phyloP scores from a whole-genome alignment of 2,329 filamentous ascomycete species.

The Colletotrichum sp. region DNA sequence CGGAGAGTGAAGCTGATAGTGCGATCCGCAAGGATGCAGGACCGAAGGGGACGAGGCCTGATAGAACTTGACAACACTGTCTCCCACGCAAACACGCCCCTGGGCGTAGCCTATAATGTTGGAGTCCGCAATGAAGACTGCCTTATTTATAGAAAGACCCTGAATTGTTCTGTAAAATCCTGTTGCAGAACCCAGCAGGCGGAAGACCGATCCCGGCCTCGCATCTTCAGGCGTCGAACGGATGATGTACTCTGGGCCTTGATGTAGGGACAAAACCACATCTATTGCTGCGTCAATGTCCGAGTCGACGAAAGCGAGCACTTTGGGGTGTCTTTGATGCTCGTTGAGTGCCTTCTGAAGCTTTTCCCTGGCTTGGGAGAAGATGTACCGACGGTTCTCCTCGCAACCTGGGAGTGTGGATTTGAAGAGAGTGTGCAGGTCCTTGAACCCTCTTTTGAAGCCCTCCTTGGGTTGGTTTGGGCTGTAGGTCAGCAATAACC shows the following conservation, averaged over 20 bases:
- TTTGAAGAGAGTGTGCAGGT: not conserved
- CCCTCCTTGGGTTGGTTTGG: not conserved
- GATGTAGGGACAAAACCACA: not conserved
- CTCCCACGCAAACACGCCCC: not conserved
- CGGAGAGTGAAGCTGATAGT: not conserved
- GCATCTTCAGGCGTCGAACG: not conserved
- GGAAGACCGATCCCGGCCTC: not conserved
- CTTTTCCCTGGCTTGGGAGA: not conserved
- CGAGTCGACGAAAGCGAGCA: rapidly evolving
- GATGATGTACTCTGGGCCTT: not conserved
- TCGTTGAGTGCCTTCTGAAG: not conserved
- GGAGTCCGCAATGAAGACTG: not conserved
- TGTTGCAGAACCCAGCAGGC: not conserved
- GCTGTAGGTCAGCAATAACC: not conserved
- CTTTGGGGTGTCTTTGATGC: not conserved
- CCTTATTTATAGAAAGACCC: not conserved
- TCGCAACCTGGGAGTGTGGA: not conserved
- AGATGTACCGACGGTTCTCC: not conserved
- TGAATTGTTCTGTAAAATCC: not conserved
- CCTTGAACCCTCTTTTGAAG: not conserved
- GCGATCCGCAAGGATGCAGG: not conserved
- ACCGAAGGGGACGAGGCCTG: not conserved
- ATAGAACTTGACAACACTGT: not conserved
- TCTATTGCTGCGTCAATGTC: not conserved
- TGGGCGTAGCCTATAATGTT: not conserved